Conservation (phyloP, 208 protist genomes). For the Trypanosoma platydactyli region DNA sequence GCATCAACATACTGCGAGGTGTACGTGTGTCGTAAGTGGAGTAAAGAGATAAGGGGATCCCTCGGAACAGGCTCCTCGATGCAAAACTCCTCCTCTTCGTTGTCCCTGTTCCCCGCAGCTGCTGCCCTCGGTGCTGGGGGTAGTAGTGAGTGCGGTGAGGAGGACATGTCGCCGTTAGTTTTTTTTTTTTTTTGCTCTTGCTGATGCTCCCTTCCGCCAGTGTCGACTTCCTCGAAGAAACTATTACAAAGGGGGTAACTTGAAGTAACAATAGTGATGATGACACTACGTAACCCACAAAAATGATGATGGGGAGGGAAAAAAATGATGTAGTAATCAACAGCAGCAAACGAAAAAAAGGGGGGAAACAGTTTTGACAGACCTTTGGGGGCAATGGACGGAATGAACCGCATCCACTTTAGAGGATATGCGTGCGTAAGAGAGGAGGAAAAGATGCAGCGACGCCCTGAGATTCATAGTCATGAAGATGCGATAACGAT, state of each 20-base stretch:
- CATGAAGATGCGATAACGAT: neutral
- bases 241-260: neutral
- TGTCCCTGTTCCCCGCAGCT: slow-evolving; percentile 16
- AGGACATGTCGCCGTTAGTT: neutral
- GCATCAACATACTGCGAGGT: slow-evolving; percentile 75
- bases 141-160: neutral
- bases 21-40: slow-evolving; percentile 79
- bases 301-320: neutral
- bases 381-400: neutral
- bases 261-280: slow-evolving; percentile 2
- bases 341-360: neutral
- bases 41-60: slow-evolving; percentile 81
- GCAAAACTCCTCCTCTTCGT: slow-evolving; percentile 37
- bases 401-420: neutral
- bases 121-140: neutral
- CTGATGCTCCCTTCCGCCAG: neutral
- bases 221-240: too few species aligned
- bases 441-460: neutral
- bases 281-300: neutral
- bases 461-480: neutral
- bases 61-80: slow-evolving; percentile 56
- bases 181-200: too few species aligned
- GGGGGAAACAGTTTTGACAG: neutral
- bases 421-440: neutral
- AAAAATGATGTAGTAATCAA: neutral